Conservation (phyloP, 257 asterid genomes). For the Penstemon davidsonii region DNA sequence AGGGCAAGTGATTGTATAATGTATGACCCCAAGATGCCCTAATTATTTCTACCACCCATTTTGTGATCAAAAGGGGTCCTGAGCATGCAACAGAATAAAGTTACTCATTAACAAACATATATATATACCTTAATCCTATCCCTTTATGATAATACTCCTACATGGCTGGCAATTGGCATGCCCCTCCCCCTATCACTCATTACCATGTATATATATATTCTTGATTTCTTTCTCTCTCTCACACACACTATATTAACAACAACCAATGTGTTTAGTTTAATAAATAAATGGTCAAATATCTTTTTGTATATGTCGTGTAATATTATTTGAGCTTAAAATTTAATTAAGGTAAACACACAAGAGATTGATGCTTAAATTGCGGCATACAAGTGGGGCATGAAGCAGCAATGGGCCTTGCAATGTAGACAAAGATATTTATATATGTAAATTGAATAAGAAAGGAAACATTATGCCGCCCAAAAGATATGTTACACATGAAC, state of each 20-base stretch:
- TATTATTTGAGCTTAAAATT: no score
- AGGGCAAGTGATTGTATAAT: slow-evolving; percentile 10
- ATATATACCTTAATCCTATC: not conserved
- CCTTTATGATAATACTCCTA: no score
- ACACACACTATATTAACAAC: not conserved
- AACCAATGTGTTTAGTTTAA: not conserved
- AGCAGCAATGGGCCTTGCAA: not conserved
- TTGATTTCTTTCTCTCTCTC: not conserved
- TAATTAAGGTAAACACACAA: no score
- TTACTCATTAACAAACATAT: slow-evolving; percentile 18
- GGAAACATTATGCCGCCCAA: slow-evolving; percentile 36
- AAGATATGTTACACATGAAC: slow-evolving; percentile 23
- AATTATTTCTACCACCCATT: slow-evolving; percentile 40
- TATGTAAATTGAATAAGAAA: slow-evolving; percentile 1
- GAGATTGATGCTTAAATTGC: slow-evolving; percentile 29
- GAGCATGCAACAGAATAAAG: slow-evolving; percentile 25
- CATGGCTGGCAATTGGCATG: not conserved
- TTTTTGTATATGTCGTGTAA: no score
- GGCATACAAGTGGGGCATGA: slow-evolving; percentile 6
- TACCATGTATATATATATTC: not conserved
- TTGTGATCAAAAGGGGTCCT: slow-evolving; percentile 19
- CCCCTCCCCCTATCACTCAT: not conserved
- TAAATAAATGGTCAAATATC: no score
- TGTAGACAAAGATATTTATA: not conserved
- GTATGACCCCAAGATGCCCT: slow-evolving; percentile 20